Base-by-base conservation (phyloP, 2,329 filamentous ascomycete species). In the Aspergillus floridensis region DNA sequence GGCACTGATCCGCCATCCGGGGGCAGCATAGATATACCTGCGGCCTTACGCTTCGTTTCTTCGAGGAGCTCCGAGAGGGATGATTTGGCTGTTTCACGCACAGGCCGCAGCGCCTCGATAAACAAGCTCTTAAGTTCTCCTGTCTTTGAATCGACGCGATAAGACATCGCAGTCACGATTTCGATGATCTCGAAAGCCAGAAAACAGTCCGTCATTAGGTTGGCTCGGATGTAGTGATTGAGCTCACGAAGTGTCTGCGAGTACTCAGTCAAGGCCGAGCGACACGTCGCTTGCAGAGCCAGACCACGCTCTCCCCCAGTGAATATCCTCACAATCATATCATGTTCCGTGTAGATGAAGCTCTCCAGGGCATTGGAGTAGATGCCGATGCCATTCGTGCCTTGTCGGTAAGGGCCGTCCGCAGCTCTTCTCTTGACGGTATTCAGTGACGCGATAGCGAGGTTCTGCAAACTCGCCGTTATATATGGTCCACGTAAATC, bases 161-260 rank as follows among this genome's bases (percentile, higher is more conserved):
- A 88, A 2, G 92, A 92, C 51, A 96, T 82, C 12, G 84, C 84
- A 0, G 91, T 90, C 50, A 98, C 86, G 61, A 97, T 91, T 69
- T 96, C 93, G 32, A 96, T 91, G 32, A 98, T 91, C 72, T 99
- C 95, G 73, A 96, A 99, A 7, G 92, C 92, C 52, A 99, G 84
- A 73, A 91, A 98, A 76, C 93, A 98, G 74, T 99, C 95, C 0
- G 92, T 96, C 65, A 87, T 85, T 44, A 97, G 79, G 70, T 97
- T 93, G 46, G 84, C 80, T 72, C 93, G 92, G 75, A 98, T 92
- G 70, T 97, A 93, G 53, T 86, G 84, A 74, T 98, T 97, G 32
- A 99, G 82, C 70, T 98, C 93, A 29, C 90, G 86, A 56, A 98
- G 77, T 0, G 95, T 97, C 66, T 91, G 88, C 5, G 89, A 87